A percentile compares a stretch with the other conserved stretches of the same genome.
These are phyloP conservation scores for Gossypium bickii DNA, from an alignment of 345 rosid species.

Conservation along the genomic window DNA sequence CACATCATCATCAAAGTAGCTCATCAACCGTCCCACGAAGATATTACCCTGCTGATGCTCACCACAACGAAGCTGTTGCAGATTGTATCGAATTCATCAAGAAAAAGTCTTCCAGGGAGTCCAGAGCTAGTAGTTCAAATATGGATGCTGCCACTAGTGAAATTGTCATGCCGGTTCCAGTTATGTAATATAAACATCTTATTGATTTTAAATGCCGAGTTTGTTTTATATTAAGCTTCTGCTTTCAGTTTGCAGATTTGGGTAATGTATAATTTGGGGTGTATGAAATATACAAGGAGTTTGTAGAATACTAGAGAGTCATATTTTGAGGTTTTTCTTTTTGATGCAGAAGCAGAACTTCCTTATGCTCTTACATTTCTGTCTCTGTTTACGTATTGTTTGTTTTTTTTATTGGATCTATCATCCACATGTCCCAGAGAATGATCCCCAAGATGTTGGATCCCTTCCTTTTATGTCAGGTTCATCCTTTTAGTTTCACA, in stretches of 20 bases:
- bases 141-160: conserved; percentile 20
- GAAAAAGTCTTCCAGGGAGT: conserved; percentile 35
- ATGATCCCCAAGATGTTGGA: background rate
- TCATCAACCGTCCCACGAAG: conserved; percentile 8
- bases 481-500: background rate
- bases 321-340: background rate
- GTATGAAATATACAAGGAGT: background rate
- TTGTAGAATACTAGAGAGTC: background rate
- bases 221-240: background rate
- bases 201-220: background rate
- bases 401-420: background rate
- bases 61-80: conserved; percentile 65
- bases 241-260: conserved; percentile 2
- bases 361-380: background rate
- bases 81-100: conserved; percentile 84
- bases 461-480: background rate
- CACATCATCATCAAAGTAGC: conserved; percentile 1
- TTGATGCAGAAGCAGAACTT: background rate
- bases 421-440: background rate
- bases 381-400: background rate
- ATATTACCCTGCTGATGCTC: conserved; percentile 34
- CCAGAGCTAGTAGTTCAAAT: background rate
- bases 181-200: conserved; percentile 24
- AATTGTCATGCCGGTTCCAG: conserved; percentile 26
- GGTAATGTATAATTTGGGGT: background rate